Evolutionary conservation across 2,329 filamentous ascomycete species (phyloP).

Genomic region (Cordyceps cicadae): DNA sequence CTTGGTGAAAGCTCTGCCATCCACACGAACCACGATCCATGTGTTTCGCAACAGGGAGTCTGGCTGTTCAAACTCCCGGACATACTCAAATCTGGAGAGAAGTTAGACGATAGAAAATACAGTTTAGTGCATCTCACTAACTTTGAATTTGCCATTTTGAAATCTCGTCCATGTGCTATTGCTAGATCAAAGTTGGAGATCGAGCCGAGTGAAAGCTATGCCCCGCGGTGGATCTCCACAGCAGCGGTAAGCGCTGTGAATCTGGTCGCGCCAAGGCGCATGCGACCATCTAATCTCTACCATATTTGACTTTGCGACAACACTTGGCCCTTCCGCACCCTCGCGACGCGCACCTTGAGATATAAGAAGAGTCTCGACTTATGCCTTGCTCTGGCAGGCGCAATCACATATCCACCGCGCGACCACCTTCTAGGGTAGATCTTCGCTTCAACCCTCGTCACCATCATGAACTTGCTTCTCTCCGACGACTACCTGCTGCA

Average conservation of each 20-base stretch:
- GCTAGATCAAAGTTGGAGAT: neutral
- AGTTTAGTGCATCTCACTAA: slow-evolving; percentile 20
- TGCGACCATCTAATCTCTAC: neutral
- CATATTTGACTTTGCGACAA: slow-evolving; percentile 5
- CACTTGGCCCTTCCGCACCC: neutral
- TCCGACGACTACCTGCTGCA: slow-evolving; percentile 57
- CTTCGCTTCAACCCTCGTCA: neutral
- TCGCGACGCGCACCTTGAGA: neutral
- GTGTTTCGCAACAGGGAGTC: slow-evolving; percentile 80
- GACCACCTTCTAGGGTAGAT: neutral
- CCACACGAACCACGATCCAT: slow-evolving; percentile 90
- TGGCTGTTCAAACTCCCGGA: slow-evolving; percentile 77
- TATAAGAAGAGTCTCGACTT: neutral
- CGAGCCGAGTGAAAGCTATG: neutral
- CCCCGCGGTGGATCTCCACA: slow-evolving; percentile 11
- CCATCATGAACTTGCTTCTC: slow-evolving; percentile 49
- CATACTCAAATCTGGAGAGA: slow-evolving; percentile 74
- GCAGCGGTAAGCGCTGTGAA: slow-evolving; percentile 4
- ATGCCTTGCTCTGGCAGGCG: neutral
- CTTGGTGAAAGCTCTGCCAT: slow-evolving; percentile 94
- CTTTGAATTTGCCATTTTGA: slow-evolving; percentile 46
- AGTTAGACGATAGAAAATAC: neutral
- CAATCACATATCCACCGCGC: neutral
- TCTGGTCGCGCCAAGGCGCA: neutral
- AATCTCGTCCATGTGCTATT: slow-evolving; percentile 3